A percentile compares a stretch with the other conserved stretches of the same genome.
These are phyloP conservation scores for Corymbia citriodora DNA, from an alignment of 441 rosid species.

Conservation along the genomic window DNA sequence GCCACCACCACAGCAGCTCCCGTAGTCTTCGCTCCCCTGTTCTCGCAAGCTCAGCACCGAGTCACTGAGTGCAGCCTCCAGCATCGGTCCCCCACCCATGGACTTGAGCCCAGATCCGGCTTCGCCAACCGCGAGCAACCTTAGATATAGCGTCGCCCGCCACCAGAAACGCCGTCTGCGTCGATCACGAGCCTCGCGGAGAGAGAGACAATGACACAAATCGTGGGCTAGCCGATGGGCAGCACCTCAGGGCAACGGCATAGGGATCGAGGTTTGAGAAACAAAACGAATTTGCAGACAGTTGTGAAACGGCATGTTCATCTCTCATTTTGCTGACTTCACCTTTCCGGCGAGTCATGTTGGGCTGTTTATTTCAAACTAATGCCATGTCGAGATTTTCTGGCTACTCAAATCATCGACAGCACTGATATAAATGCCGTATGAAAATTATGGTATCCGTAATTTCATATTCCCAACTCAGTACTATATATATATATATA, in stretches of 20 bases:
- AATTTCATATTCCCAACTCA: not conserved
- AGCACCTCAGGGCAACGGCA: not conserved
- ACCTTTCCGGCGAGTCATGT: accelerated
- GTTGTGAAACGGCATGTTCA: accelerated
- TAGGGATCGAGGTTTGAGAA: not conserved
- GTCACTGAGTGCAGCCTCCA: not conserved
- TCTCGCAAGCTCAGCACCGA: accelerated
- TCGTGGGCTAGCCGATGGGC: not conserved
- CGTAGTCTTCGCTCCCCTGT: not conserved
- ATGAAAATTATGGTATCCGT: accelerated
- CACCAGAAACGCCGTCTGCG: not conserved
- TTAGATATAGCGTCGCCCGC: not conserved
- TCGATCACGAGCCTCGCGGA: not conserved
- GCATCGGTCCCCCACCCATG: not conserved
- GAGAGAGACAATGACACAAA: not conserved
- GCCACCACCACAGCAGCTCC: not conserved
- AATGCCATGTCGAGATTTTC: accelerated
- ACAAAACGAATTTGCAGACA: not conserved
- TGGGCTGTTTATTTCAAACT: not conserved
- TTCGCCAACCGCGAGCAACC: not conserved
- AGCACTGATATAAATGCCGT: accelerated
- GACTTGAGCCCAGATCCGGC: not conserved
- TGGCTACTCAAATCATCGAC: accelerated
- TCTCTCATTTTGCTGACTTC: not conserved
- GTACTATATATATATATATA: not conserved